Evolutionary conservation across 108 stramenopile genomes (phyloP).

Genomic region (Cylindrotheca fusiformis): DNA sequence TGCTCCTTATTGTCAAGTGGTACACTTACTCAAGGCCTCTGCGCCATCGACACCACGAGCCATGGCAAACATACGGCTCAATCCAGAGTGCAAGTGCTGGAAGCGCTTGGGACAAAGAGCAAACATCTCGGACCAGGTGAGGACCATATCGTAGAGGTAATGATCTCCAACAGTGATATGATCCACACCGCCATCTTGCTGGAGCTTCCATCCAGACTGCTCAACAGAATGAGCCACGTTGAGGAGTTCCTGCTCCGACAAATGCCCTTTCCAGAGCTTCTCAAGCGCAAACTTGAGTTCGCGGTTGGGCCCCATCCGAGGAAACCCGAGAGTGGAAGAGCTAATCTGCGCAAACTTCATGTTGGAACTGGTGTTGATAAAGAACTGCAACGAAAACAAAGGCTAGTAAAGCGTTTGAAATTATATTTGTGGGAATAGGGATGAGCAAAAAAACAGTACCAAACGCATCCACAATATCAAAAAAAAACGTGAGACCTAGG

Average conservation of each 20-base stretch:
- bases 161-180: slow-evolving; percentile 51
- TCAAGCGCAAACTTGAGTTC: slow-evolving; percentile 70
- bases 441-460: too few species aligned
- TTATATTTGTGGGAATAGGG: too few species aligned
- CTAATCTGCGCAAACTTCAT: slow-evolving; percentile 24
- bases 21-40: slow-evolving; percentile 42
- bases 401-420: too few species aligned
- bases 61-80: slow-evolving; percentile 58
- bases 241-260: slow-evolving; percentile 24
- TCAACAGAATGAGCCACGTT: slow-evolving; percentile 29
- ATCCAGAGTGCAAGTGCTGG: slow-evolving; percentile 19
- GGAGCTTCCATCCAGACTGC: slow-evolving; percentile 46
- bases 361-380: slow-evolving; percentile 7
- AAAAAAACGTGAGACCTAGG: too few species aligned
- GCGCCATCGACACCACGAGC: slow-evolving; percentile 52
- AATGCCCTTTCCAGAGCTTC: slow-evolving; percentile 46
- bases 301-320: slow-evolving; percentile 63
- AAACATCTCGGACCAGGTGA: slow-evolving; percentile 33
- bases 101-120: slow-evolving; percentile 31
- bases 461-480: too few species aligned
- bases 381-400: too few species aligned
- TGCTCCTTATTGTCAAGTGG: not conserved
- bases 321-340: slow-evolving; percentile 50
- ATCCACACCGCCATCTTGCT: slow-evolving; percentile 46
- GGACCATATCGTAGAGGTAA: slow-evolving; percentile 54